Evolutionary conservation across 345 rosid species (phyloP).

Genomic region (Citrus unshiu): DNA sequence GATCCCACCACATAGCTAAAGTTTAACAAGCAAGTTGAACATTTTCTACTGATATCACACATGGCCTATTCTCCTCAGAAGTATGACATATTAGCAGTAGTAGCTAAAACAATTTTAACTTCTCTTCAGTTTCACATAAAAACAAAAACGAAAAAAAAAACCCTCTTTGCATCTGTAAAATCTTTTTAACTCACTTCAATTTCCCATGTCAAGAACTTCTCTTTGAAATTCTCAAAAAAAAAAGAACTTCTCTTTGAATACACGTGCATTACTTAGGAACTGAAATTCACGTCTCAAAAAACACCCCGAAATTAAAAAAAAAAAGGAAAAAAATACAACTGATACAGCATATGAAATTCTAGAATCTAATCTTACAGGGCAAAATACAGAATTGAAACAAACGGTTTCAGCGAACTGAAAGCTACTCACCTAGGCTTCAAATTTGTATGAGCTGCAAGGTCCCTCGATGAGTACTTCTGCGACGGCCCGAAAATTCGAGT

Average conservation of each 20-base stretch:
- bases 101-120: background rate
- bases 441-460: conserved; percentile 83
- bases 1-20: background rate
- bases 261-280: background rate
- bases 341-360: background rate
- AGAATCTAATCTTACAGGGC: background rate
- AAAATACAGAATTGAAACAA: background rate
- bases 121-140: background rate
- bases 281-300: background rate
- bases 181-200: background rate
- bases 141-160: too few relatives aligned
- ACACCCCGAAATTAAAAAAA: background rate
- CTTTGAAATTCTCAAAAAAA: too few relatives aligned
- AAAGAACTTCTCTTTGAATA: too few relatives aligned
- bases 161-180: background rate
- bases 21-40: background rate
- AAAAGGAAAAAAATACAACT: background rate
- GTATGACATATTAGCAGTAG: background rate
- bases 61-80: background rate
- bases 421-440: conserved; percentile 71
- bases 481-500: conserved; percentile 97
- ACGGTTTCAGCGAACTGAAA: background rate
- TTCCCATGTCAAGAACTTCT: background rate
- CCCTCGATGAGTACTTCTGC: conserved; percentile 94
- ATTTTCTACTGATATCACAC: background rate